A percentile compares a stretch with the other conserved stretches of the same genome.
These are phyloP conservation scores for Rhodotorula paludigena DNA, from an alignment of 768 basidiomycete species.

Conservation along the genomic window DNA sequence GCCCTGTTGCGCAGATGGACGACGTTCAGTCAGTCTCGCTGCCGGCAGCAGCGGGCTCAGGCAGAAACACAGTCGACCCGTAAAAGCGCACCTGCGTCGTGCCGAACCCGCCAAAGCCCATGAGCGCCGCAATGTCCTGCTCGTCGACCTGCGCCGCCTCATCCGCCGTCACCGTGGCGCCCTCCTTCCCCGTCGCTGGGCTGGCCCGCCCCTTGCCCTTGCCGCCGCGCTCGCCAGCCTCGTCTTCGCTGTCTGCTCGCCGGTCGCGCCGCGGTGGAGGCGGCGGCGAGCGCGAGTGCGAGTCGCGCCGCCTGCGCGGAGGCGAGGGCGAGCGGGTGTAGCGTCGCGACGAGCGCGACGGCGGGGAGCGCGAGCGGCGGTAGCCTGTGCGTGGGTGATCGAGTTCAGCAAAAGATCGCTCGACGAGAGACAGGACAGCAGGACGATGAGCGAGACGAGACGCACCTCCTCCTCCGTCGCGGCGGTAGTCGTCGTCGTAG, in stretches of 20 bases:
- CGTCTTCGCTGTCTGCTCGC: background rate
- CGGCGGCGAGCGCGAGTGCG: conserved; percentile 1
- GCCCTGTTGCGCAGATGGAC: conserved; percentile 52
- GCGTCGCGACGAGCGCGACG: no score
- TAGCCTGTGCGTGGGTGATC: background rate
- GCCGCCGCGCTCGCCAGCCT: background rate
- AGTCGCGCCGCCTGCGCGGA: background rate
- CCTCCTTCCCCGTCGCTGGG: background rate
- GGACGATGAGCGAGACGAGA: background rate
- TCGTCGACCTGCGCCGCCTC: conserved; percentile 61
- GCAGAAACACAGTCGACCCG: no score
- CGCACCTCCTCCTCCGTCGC: conserved; percentile 10
- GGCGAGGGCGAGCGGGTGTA: conserved; percentile 6
- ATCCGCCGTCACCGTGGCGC: conserved; percentile 35
- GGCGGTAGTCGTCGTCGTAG: conserved; percentile 18
- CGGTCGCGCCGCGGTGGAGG: background rate
- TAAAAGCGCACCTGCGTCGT: conserved; percentile 68
- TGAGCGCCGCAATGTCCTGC: conserved; percentile 76
- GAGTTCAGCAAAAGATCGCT: background rate
- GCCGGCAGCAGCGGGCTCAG: no score
- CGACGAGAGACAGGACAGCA: background rate
- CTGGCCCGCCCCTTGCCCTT: conserved; percentile 1
- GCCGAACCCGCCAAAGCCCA: conserved; percentile 85
- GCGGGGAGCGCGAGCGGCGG: background rate
- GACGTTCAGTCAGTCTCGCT: no score